Percentiles rank a stretch among this genome's conserved stretches.
Evolutionary conservation across 371 early-diverging fungal species (phyloP).

Genomic region (Cokeromyces recurvatus): DNA sequence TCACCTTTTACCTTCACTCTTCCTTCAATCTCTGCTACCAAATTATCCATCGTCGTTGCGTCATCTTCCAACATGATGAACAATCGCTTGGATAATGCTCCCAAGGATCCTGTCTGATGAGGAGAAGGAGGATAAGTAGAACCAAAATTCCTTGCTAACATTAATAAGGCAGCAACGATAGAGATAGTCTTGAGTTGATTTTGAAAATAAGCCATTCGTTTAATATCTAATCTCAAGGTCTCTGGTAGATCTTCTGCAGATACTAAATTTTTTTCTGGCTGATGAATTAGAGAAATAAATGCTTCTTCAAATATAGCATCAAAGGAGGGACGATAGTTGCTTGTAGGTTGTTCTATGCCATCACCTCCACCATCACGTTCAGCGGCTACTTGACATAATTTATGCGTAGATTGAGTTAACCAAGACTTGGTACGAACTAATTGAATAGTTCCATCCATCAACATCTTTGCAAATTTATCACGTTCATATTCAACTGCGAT

Average conservation of each 20-base stretch:
- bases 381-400: slow-evolving; percentile 32
- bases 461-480: slow-evolving; percentile 53
- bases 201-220: slow-evolving; percentile 56
- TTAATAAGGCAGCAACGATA: slow-evolving; percentile 62
- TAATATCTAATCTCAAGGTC: slow-evolving; percentile 63
- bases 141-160: slow-evolving; percentile 64
- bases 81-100: too few relatives aligned
- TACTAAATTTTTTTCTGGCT: background rate
- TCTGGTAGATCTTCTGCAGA: slow-evolving; percentile 51
- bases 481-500: slow-evolving; percentile 73
- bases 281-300: slow-evolving; percentile 46
- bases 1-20: slow-evolving; percentile 23
- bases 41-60: slow-evolving; percentile 46
- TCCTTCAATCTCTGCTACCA: slow-evolving; percentile 40
- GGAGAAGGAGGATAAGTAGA: slow-evolving; percentile 31
- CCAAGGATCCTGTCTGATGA: too few relatives aligned
- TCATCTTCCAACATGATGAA: slow-evolving; percentile 52
- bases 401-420: slow-evolving; percentile 38
- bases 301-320: slow-evolving; percentile 59
- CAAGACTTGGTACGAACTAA: slow-evolving; percentile 54
- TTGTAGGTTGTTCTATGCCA: slow-evolving; percentile 19
- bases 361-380: slow-evolving; percentile 65
- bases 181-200: slow-evolving; percentile 65
- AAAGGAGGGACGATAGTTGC: slow-evolving; percentile 25
- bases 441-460: slow-evolving; percentile 31